Percentiles rank a stretch among this genome's conserved stretches.
Conservation (phyloP, 768 basidiomycete genomes). For the Dendrothele bispora region DNA sequence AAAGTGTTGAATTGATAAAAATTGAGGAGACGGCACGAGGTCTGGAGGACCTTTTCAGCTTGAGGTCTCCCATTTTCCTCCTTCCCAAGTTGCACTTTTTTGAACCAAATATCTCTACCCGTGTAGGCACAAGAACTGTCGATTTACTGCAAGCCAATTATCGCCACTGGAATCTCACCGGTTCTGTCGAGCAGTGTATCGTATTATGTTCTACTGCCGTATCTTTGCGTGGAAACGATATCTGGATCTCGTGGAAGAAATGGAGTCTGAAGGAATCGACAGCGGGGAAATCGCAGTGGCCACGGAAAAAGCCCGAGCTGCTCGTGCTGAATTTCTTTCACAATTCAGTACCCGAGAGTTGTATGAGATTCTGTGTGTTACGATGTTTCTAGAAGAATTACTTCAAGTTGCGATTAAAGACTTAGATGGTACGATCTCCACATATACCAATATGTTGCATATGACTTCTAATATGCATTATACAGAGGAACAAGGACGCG, state of each 20-base stretch:
- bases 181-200: constrained; percentile 12
- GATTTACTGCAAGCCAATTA: constrained; percentile 27
- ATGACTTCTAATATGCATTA: no score
- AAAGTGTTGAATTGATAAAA: no score
- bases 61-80: no score
- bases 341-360: constrained; percentile 10
- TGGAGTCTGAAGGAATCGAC: neutral
- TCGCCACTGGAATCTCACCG: constrained; percentile 26
- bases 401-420: neutral
- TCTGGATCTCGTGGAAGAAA: neutral
- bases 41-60: no score
- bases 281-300: neutral
- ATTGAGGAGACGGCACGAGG: no score
- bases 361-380: constrained; percentile 8
- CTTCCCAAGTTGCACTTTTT: no score
- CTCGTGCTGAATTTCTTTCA: constrained; percentile 2
- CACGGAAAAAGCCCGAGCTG: neutral
- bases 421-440: no score
- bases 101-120: no score
- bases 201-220: constrained; percentile 9
- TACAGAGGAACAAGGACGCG: no score
- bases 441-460: no score
- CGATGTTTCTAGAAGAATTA: constrained; percentile 10
- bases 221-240: constrained; percentile 8
- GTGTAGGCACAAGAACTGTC: constrained; percentile 36